Conservation (phyloP, 306 rosid genomes). For the Sphenostylis stenocarpa region DNA sequence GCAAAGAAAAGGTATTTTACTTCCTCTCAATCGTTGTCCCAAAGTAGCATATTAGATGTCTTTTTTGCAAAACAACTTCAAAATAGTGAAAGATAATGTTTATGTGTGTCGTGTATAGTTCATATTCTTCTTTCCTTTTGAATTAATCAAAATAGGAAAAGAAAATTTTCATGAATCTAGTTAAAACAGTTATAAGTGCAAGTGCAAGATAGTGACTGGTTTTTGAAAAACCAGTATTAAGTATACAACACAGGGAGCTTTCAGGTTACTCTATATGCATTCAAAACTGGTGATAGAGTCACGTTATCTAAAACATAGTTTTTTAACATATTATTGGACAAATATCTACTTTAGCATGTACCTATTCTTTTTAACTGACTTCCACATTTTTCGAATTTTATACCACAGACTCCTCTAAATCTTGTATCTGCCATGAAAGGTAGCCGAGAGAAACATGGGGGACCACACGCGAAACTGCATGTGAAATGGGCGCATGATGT, state of each 20-base stretch:
- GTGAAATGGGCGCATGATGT: constrained; percentile 97
- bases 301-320: background rate
- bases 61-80: constrained; percentile 25
- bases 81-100: too few relatives aligned
- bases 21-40: background rate
- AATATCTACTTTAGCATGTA: background rate
- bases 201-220: too few relatives aligned
- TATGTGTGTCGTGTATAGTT: too few relatives aligned
- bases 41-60: background rate
- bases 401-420: constrained; percentile 53
- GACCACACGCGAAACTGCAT: constrained; percentile 40
- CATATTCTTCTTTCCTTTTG: too few relatives aligned
- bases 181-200: too few relatives aligned
- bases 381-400: background rate
- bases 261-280: background rate
- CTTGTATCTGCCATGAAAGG: constrained; percentile 90
- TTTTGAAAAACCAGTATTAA: too few relatives aligned
- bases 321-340: background rate
- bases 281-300: background rate
- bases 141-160: too few relatives aligned
- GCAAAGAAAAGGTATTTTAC: constrained; percentile 81
- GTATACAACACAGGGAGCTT: too few relatives aligned
- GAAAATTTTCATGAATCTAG: too few relatives aligned
- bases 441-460: constrained; percentile 62
- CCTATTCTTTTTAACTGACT: constrained; percentile 9